Conservation (phyloP, 1,284 basidiomycete species). For the Naganishia albida region DNA sequence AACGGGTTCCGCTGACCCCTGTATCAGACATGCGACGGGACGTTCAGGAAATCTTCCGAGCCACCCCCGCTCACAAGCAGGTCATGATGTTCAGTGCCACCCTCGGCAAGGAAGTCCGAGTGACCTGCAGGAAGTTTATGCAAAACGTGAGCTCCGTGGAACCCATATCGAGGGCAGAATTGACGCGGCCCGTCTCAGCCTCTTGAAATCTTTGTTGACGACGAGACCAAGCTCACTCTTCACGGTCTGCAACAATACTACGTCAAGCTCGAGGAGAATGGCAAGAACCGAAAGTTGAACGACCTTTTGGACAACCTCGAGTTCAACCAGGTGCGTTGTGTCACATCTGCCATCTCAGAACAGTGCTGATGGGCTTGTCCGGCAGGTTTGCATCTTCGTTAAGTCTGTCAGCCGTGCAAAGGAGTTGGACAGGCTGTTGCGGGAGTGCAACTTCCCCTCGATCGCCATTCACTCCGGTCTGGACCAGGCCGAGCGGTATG, state of each 20-base stretch:
- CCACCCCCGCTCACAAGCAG: conserved; percentile 99
- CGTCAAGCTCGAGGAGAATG: conserved; percentile 90
- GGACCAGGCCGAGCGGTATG: conserved; percentile 90
- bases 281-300: conserved; percentile 97
- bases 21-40: conserved; percentile 99
- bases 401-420: conserved; percentile 96
- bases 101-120: conserved; percentile 92
- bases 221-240: conserved; percentile 97
- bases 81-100: conserved; percentile 99
- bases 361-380: conserved; percentile 1
- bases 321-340: conserved; percentile 83
- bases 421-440: conserved; percentile 91
- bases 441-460: conserved; percentile 97
- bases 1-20: conserved; percentile 22
- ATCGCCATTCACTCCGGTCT: conserved; percentile 97
- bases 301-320: conserved; percentile 94
- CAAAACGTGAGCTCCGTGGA: conserved; percentile 72
- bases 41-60: conserved; percentile 99
- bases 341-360: neutral
- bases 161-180: neutral
- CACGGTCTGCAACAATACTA: conserved; percentile 99
- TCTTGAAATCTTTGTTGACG: conserved; percentile 98
- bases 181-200: conserved; percentile 62
- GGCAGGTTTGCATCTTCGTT: conserved; percentile 96
- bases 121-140: conserved; percentile 99